phyloP scores from a whole-genome alignment of 345 rosid species.

The Sapria himalayana region DNA sequence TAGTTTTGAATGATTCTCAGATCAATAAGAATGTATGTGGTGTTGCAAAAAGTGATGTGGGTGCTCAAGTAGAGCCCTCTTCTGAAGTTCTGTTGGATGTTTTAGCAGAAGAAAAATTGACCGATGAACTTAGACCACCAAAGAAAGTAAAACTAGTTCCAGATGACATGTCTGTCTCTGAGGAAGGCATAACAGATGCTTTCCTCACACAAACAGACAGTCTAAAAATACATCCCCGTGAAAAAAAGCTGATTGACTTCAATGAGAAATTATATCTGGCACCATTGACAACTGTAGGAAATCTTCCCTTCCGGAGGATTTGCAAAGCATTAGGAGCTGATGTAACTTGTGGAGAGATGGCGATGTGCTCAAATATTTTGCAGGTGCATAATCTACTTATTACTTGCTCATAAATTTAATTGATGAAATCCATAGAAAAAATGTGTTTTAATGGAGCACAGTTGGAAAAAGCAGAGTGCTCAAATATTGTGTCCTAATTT shows the following conservation, averaged over 20 bases:
- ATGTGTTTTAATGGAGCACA: no score
- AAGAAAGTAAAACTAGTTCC: slow-evolving; percentile 43
- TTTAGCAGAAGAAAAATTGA: slow-evolving; percentile 13
- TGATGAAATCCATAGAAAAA: no score
- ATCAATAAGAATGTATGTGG: slow-evolving; percentile 12
- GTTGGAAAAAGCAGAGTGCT: no score
- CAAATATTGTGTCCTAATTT: no score
- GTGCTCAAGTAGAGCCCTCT: slow-evolving; percentile 16
- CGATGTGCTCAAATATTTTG: slow-evolving; percentile 86
- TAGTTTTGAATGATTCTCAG: slow-evolving; percentile 8
- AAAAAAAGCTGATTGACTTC: slow-evolving; percentile 75
- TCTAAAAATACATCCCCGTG: slow-evolving; percentile 51
- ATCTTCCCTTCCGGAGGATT: slow-evolving; percentile 89
- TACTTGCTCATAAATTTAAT: no score
- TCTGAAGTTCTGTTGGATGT: slow-evolving; percentile 10
- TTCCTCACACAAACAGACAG: slow-evolving; percentile 28
- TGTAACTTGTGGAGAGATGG: slow-evolving; percentile 96
- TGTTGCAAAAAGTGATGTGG: slow-evolving; percentile 9
- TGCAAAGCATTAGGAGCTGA: slow-evolving; percentile 88
- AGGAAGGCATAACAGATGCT: slow-evolving; percentile 14
- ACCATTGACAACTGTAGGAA: slow-evolving; percentile 87
- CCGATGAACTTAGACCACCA: slow-evolving; percentile 31
- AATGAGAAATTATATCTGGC: slow-evolving; percentile 82
- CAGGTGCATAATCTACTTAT: slow-evolving; percentile 32
- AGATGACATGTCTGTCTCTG: slow-evolving; percentile 16